Evolutionary conservation across 345 rosid species (phyloP), one percentile per base, ranked within the genome.

Genomic region (Aquilaria yunnanensis): DNA sequence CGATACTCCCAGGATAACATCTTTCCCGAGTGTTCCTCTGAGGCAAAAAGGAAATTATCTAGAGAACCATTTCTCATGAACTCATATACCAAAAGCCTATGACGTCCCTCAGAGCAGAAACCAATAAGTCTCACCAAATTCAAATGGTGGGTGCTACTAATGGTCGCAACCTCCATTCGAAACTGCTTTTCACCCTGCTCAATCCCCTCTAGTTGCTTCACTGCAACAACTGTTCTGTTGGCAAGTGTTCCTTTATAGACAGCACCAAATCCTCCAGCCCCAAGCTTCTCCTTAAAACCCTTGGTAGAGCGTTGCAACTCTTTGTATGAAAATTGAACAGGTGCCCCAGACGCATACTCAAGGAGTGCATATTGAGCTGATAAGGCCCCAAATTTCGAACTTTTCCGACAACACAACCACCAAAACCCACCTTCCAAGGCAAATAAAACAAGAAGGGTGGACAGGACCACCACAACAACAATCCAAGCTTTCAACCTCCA

Each of bases 331-430:
- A 81, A 83, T 70, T 75, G 78, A 49, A 72, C 74, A 7, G 81
- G 89, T 8, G 82, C 87, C 55, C 84, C 83, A 23, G 91, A 85
- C 0, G 85, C 87, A 59, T 88, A 88, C 76, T 85, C 91, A 60
- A 80, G 89, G 47, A 83, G 79, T 0, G 85, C 79, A 66, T 78
- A 80, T 48, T 74, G 85, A 8, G 84, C 72, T 9, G 87, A 83
- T 58, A 79, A 61, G 31, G 72, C 63, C 41, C 81, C 77, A 29
- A 83, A 76, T 45, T 63, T 56, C 12, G 77, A 57, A 41, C 80
- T 69, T 55, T 85, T 65, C 69, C 80, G 69, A 59, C 79, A 80
- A 45, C 81, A 85, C 75, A 84, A 88, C 60, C 78, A 85, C 85
- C 85, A 85, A 53, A 83, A 67, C 51, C 81, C 80, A 51, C 81